Base-by-base conservation (phyloP, 2,329 filamentous ascomycete genomes). In the Pyricularia pennisetigena region DNA sequence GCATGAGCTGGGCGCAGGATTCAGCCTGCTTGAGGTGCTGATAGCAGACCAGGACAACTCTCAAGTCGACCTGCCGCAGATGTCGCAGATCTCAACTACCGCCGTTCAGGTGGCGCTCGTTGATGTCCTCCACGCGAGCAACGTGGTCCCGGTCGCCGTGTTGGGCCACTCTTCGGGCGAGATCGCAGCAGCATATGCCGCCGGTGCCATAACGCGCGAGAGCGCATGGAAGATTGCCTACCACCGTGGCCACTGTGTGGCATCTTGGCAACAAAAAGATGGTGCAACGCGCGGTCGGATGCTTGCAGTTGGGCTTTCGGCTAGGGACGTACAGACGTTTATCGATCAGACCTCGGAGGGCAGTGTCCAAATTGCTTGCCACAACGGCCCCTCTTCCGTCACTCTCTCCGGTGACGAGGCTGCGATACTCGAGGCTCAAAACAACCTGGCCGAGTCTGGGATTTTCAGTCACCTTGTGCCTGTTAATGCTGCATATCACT, bases 231-330 rank as follows among this genome's bases (percentile, higher is more conserved):
- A 73, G 32, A 70, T 76, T 1, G 74, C 78, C 2, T 79, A 76
- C 66, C 73, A 71, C 59, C 74, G 78, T 9, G 78, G 78, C 0
- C 69, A 72, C 59, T 71, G 76, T 9, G 73, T 76, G 59, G 70
- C 70, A 4, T 69, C 70, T 6, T 78, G 2, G 71, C 70, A 29
- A 69, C 69, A 9, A 26, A 41, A 26, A 26, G n/a, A 57, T 20
- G 2, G 28, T 26, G 16, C 10, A 2, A 41, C 26, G 2, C n/a
- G 20, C 1, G 82, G 82, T 0, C 78, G 75, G 1, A 86, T 86
- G 84, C 72, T 85, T 59, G 83, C 83, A 0, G 81, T 79, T 0
- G 80, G 79, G 0, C 75, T 79, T 0, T 75, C 76, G 0, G 70
- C 74, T 7, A 76, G 79, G 2, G 78, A 82, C 28, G 79, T 78